phyloP scores from a whole-genome alignment of 805 yeast genomes.

The Blastobotrys americana region DNA sequence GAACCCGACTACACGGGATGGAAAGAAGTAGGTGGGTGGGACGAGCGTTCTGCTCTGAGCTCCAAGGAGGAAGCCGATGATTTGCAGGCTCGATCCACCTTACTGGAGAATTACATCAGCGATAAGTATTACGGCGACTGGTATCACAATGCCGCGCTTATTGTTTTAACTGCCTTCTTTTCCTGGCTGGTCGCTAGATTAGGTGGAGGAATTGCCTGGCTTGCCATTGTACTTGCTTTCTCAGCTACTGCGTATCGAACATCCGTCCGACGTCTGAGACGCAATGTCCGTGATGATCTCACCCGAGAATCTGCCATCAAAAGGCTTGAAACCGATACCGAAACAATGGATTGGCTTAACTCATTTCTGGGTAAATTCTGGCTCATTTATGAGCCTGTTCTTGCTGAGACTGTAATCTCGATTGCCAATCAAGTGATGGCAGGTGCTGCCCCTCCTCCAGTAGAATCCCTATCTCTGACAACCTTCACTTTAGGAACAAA shows the following conservation, averaged over 20 bases:
- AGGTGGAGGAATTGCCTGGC: slow-evolving; percentile 70
- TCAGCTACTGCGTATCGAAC: slow-evolving; percentile 70
- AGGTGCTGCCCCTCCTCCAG: slow-evolving; percentile 64
- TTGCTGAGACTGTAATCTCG: slow-evolving; percentile 77
- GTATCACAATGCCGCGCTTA: slow-evolving; percentile 81
- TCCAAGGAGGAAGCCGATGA: slow-evolving; percentile 62
- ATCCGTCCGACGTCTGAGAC: slow-evolving; percentile 72
- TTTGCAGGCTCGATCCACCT: slow-evolving; percentile 59
- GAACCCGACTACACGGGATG: slow-evolving; percentile 76
- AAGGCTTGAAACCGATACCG: slow-evolving; percentile 80
- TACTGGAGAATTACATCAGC: slow-evolving; percentile 70
- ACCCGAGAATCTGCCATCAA: slow-evolving; percentile 79
- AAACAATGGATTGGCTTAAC: slow-evolving; percentile 94
- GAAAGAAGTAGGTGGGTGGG: slow-evolving; percentile 91
- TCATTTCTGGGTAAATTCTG: slow-evolving; percentile 85
- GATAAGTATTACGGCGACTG: slow-evolving; percentile 84
- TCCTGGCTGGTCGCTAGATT: slow-evolving; percentile 78
- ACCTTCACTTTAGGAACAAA: slow-evolving; percentile 89
- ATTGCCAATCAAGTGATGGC: slow-evolving; percentile 81
- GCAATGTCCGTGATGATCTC: slow-evolving; percentile 64
- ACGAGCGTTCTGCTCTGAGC: slow-evolving; percentile 55
- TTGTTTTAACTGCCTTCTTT: slow-evolving; percentile 57
- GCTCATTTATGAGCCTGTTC: slow-evolving; percentile 82
- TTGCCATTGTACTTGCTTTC: slow-evolving; percentile 61
- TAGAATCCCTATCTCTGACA: slow-evolving; percentile 78